Base-by-base conservation (phyloP, 2,329 filamentous ascomycete genomes). In the Calycina herbarum region DNA sequence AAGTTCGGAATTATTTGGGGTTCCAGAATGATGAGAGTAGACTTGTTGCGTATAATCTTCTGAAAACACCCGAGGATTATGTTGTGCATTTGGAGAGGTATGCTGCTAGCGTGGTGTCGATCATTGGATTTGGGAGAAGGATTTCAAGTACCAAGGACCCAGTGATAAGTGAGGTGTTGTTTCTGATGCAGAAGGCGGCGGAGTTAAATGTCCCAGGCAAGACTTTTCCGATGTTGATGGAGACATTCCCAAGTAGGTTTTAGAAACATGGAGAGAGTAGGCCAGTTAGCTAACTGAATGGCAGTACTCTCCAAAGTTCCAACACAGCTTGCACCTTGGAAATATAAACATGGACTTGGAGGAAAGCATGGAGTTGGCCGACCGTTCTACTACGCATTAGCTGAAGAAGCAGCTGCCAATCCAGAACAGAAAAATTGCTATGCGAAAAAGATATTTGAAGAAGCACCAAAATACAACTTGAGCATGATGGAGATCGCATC, bases 21-120 rank as follows among this genome's bases (percentile, higher is more conserved):
- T 69, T 72, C 29, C 70, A 72, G 33, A 69, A 68, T 57, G 70
- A 72, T 56, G 70, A 72, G 38, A 70, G 67, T 45, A 70, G 64
- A 65, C 58, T 70, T 6, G 64, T 72, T 20, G 67, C 69, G 27
- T 66, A 64, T 40, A 67, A 70, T 54, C 35, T 72, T 5, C 51
- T 72, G n/a, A 42, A 31, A 13, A 69, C 63, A 0, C 70, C 70
- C 10, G 66, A 72, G 31, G 48, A 66, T 4, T 72, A 66, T 60
- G 70, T 69, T 27, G 65, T 66, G 27, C 69, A 69, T 65, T 67
- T 72, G 17, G 70, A 72, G 58, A 35, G 70, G 31, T 72, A 72
- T 61, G 68, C 70, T 42, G 64, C 68, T 1, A 69, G 67, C 45
- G 70, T 72, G 15, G 70, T 70, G 0, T 72, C 70, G 1, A 72